A percentile compares a stretch with the other conserved stretches of the same genome.
Conservation (phyloP, 176 grass and related monocot genomes). For the Phoenix roebelenii region DNA sequence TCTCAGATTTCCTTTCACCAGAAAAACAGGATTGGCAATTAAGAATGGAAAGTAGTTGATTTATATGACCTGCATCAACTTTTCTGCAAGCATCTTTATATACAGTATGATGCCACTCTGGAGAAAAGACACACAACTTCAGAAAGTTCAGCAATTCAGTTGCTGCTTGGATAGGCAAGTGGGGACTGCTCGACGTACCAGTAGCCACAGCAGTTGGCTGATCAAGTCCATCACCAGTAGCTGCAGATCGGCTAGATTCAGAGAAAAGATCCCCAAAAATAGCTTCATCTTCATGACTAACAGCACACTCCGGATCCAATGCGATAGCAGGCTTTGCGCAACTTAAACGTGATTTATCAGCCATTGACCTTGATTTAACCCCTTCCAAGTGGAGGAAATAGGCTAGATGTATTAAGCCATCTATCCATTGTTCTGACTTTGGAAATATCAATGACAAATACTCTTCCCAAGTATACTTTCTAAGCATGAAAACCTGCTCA, state of each 20-base stretch:
- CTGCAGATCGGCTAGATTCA: slow-evolving; percentile 48
- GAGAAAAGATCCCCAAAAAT: slow-evolving; percentile 92
- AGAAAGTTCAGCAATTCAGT: slow-evolving; percentile 77
- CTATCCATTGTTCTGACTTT: slow-evolving; percentile 62
- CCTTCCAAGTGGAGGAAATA: slow-evolving; percentile 72
- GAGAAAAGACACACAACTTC: slow-evolving; percentile 51
- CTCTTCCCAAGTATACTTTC: slow-evolving; percentile 58
- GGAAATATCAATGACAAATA: slow-evolving; percentile 66
- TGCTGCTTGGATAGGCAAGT: slow-evolving; percentile 56
- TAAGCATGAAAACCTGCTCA: slow-evolving; percentile 40
- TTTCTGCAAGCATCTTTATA: slow-evolving; percentile 67
- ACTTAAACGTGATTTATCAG: slow-evolving; percentile 49
- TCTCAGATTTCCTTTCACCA: slow-evolving; percentile 48
- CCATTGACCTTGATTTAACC: slow-evolving; percentile 41
- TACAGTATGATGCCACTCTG: slow-evolving; percentile 51
- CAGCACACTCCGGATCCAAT: slow-evolving; percentile 63
- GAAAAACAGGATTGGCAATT: slow-evolving; percentile 33
- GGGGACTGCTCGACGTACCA: slow-evolving; percentile 30
- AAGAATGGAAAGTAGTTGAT: slow-evolving; percentile 73
- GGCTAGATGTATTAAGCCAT: slow-evolving; percentile 69
- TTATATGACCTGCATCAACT: slow-evolving; percentile 45
- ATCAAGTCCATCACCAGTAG: slow-evolving; percentile 52
- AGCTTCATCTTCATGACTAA: slow-evolving; percentile 86
- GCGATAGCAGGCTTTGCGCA: slow-evolving; percentile 46
- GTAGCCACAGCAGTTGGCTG: slow-evolving; percentile 35